Evolutionary conservation across 345 rosid species (phyloP).

Genomic region (Viola odorata): DNA sequence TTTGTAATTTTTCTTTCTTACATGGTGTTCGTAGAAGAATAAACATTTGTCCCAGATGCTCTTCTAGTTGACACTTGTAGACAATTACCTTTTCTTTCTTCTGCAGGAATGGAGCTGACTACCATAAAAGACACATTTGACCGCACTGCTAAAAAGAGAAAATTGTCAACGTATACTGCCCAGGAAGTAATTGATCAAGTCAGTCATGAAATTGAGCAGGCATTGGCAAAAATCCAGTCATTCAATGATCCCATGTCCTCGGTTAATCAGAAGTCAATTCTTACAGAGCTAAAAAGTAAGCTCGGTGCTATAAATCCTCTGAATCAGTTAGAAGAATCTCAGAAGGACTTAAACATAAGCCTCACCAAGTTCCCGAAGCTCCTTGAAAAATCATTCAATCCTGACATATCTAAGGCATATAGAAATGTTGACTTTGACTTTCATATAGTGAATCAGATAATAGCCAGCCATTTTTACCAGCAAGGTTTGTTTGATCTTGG

Average conservation of each 20-base stretch:
- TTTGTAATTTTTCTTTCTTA: too few species aligned
- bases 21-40: too few species aligned
- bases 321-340: conserved; percentile 49
- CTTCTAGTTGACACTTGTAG: too few species aligned
- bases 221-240: conserved; percentile 38
- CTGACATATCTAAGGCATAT: conserved; percentile 66
- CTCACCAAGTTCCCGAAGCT: conserved; percentile 52
- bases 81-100: background rate
- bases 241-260: conserved; percentile 19
- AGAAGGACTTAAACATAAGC: conserved; percentile 44
- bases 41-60: too few species aligned
- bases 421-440: conserved; percentile 57
- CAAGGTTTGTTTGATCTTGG: conserved; percentile 78
- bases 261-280: conserved; percentile 32
- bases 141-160: conserved; percentile 57
- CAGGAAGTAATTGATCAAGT: conserved; percentile 46
- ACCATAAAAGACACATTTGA: conserved; percentile 58
- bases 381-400: conserved; percentile 50
- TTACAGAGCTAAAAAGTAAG: conserved; percentile 46
- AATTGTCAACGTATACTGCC: conserved; percentile 41
- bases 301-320: conserved; percentile 40
- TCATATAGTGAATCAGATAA: conserved; percentile 48
- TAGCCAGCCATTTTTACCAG: conserved; percentile 60
- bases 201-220: conserved; percentile 41
- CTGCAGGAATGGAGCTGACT: conserved; percentile 49